Base-by-base conservation (phyloP, 2,329 filamentous ascomycete genomes). In the Rhynchosporium graminicola region DNA sequence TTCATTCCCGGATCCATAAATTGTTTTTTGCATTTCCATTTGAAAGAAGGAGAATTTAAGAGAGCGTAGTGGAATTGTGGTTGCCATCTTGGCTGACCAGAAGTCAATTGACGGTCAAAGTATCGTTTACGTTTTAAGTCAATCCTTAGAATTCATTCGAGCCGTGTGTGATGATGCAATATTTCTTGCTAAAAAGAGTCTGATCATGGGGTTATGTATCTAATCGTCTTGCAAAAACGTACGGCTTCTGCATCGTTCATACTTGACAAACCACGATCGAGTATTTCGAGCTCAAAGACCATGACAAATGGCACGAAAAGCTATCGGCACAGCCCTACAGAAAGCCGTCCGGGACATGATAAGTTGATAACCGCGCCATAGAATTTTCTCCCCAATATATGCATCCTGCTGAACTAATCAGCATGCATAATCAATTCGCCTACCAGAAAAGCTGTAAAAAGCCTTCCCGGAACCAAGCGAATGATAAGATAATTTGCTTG, bases 401-500 rank as follows among this genome's bases (percentile, higher is more conserved):
- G 51, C 51, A 40, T 54, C 5, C n/a, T 33, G 51, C 51, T 54
- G 36, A 54, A 42, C 33, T 54, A 54, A 54, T 33, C 51, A 42
- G 9, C 51, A 33, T 28, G 33, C 51, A 54, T 4, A 8, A 15
- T 38, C 33, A 40, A 28, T 36, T 36, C 33, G 9, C 51, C 51
- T 42, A 54, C 20, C 33, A 12, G 15, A 28, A 4, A 15, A 4
- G 9, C 15, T 9, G 28, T n/a, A 42, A 10, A 28, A 54, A 40
- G 50, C 51, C 51, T 40, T 40, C 13, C 20, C 36, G 8, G n/a
- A 54, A 13, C 13, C 9, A 29, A 54, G 20, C 8, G 7, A 29
- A 42, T 12, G 4, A 26, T 8, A 9, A n/a, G 26, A 20, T 20
- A 40, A 40, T 33, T 36, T 10, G 6, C 9, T 36, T 36, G 5